Base-by-base conservation (phyloP, 1,284 basidiomycete genomes). In the Cystobasidium pallidum region DNA sequence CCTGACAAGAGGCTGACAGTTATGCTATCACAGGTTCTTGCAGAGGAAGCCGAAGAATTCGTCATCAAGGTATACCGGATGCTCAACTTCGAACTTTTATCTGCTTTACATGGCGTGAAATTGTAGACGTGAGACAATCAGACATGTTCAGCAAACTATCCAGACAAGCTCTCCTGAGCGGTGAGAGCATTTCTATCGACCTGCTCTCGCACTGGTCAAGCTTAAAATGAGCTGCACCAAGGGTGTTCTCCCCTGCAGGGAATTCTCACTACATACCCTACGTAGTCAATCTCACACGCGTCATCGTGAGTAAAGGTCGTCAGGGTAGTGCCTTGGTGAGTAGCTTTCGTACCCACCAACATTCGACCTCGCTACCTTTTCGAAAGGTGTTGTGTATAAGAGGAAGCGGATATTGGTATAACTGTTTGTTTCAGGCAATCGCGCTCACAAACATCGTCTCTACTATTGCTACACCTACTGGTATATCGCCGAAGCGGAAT, bases 1-100 rank as follows among this genome's bases (percentile, higher is more conserved):
- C n/a, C n/a, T n/a, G n/a, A n/a, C n/a, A n/a, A n/a, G n/a, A n/a
- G n/a, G n/a, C n/a, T n/a, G n/a, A n/a, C n/a, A n/a, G n/a, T n/a
- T n/a, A n/a, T n/a, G n/a, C n/a, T 24, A 55, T 47, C 6, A n/a
- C 28, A 78, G 78, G 76, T 78, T 13, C 75, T 79, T 17, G 78
- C 76, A 64, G 78, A 79, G 15, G 78, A 79, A 49, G 75, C 77
- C 11, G 72, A 74, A 41, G 76, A 78, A 19, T 76, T 79, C 34
- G 78, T 79, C 36, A 66, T 73, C 63, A 79, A 78, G 47, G 66
- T 74, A 13, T 74, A 70, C 24, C 63, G 73, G 11, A 55, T 67
- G 41, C 63, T 74, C 49, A 72, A 73, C 19, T 74, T 74, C 52
- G 73, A 74, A 52, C 51, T 72, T 11, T 54, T 74, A 7, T 66